Base-by-base conservation (phyloP, 148 eudicot genomes). In the Oxyria digyna region DNA sequence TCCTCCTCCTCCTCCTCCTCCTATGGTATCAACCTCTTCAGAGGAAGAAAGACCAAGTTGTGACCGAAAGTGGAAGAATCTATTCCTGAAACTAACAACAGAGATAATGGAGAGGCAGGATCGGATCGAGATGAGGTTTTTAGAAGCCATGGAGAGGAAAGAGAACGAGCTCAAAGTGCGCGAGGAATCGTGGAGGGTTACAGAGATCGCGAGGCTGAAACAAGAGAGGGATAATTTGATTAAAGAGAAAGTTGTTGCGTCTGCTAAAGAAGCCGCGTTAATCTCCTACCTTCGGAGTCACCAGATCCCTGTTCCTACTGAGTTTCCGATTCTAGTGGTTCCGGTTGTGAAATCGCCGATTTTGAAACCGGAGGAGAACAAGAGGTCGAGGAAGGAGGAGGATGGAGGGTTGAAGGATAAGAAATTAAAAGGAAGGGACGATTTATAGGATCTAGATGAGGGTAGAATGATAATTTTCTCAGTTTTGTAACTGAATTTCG, bases 151-250 rank as follows among this genome's bases (percentile, higher is more conserved):
- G 14, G 97, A 94, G 74, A 81, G 68, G 40, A 76, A 90, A 9
- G 98, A 94, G 40, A 78, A 77, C 23, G 98, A 94, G 9, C 71
- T 95, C 10, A 71, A 74, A 65, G 79, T 74, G 0, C 69, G 97
- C 15, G 98, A 94, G 4, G 98, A 94, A 55, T 86, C 95, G 0
- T 90, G 98, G 98, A 82, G 88, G 65, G 73, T 59, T 5, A 95
- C 87, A 21, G 98, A 94, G 50, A 78, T 79, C 76, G 82, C 82
- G 9, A 76, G 89, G 31, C 68, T 90, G 76, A 81, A 75, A 32
- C 75, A 86, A 0, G 98, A 94, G 63, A 86, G 80, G 42, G 96
- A 94, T 5, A 82, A 86, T 27, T 54, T 90, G 9, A 84, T 81
- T 3, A 87, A 87, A 21, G 98, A 94, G 66, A 77, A 91, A 49